Evolutionary conservation across 192 early-diverging fungal genomes (phyloP), one percentile per base, ranked within the genome.

Genomic region (Coemansia sp.): DNA sequence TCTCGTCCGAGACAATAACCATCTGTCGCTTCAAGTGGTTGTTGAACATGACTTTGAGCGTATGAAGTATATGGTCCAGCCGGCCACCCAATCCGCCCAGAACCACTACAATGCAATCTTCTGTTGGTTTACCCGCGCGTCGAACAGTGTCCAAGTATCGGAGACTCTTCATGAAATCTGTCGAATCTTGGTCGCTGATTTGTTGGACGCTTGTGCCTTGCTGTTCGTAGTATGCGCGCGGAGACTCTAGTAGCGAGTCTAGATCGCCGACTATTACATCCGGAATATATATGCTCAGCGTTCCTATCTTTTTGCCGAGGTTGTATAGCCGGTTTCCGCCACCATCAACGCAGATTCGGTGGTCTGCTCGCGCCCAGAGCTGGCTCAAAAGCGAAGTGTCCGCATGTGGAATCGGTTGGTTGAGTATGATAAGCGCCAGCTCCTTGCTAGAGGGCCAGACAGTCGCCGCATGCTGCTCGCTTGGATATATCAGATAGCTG

Each of bases 81-180:
- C 96, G 87, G 0, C 96, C 96, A 30, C 91, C 88, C 4, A 95
- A 76, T 4, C 92, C 93, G 40, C 95, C 93, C 19, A 91, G 74
- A 9, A 89, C 95, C n/a, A 97, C 77, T 6, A 94, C 80, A 30
- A 88, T 86, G 62, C 76, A 76, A 73, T 82, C 46, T 14, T 73
- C 38, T 6, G 71, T 9, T 42, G 62, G 57, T 7, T 49, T 40
- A 30, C 55, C 69, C 10, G 26, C 26, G 3, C 67, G 63, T 62
- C 62, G 55, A 3, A 47, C 69, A 38, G 26, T 59, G 68, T 85
- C 80, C 7, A 85, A 44, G 61, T 78, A 85, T 14, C 69, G 35
- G 14, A 98, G 84, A 63, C 93, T 93, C 76, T 98, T 98, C 87
- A 92, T 92, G 63, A 98, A 92, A 75, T 98, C 96, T 7, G 95